Evolutionary conservation across 2,329 filamentous ascomycete species (phyloP).

Genomic region (Aspergillus calidoustus): DNA sequence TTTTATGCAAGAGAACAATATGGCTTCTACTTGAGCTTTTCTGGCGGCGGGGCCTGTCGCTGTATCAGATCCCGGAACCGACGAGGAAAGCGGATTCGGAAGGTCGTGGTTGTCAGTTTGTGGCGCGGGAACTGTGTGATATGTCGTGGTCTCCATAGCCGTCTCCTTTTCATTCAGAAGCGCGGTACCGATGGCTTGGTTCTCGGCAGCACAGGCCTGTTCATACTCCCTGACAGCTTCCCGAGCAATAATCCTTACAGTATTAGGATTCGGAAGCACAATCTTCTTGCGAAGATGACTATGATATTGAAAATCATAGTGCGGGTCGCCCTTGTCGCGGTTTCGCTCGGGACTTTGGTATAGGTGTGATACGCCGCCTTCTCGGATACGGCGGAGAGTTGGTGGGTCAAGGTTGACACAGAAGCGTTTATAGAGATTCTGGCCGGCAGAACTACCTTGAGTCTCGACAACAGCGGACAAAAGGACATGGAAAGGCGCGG

Average conservation of each 20-base stretch:
- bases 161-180: not conserved
- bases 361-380: slow-evolving; percentile 36
- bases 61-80: slow-evolving; percentile 16
- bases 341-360: slow-evolving; percentile 30
- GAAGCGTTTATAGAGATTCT: slow-evolving; percentile 54
- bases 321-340: slow-evolving; percentile 27
- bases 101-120: not conserved
- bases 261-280: slow-evolving; percentile 39
- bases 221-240: slow-evolving; percentile 37
- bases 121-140: not conserved
- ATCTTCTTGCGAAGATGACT: slow-evolving; percentile 32
- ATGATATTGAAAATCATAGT: slow-evolving; percentile 33
- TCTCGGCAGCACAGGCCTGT: slow-evolving; percentile 4
- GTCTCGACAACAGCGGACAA: slow-evolving; percentile 59
- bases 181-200: not conserved
- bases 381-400: slow-evolving; percentile 25
- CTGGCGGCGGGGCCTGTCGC: slow-evolving; percentile 18
- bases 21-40: slow-evolving; percentile 15
- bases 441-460: slow-evolving; percentile 54
- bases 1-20: slow-evolving; percentile 41
- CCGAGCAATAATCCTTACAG: slow-evolving; percentile 43
- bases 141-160: not conserved
- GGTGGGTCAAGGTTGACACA: slow-evolving; percentile 39
- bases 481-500: slow-evolving; percentile 55
- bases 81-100: not conserved